Evolutionary conservation across 495 filamentous ascomycete species (phyloP), one percentile per base, ranked within the genome.

Genomic region (Talaromyces proteolyticus): DNA sequence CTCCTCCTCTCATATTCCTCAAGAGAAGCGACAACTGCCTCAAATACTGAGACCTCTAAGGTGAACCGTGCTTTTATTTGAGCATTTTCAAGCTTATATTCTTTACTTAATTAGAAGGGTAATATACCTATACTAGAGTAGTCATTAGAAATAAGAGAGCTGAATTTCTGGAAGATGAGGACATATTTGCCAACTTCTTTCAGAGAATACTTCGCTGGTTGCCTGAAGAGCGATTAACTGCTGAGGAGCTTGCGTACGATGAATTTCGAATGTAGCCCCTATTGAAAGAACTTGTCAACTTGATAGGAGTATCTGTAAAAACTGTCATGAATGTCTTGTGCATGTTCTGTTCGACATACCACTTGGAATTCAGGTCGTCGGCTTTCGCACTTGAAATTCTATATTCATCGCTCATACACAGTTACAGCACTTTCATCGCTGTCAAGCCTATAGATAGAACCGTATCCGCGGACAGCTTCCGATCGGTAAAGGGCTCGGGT

Each of bases 221-320:
- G 14, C 64, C 66, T 1, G 68, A 67, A 24, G 55, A 66, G 38
- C 57, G 66, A 44, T 59, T 55, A n/a, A 60, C 66, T 19, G 66
- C 68, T 1, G 54, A 57, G 44, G 63, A 69, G 22, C 57, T 69
- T 19, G 58, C 52, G 4, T 56, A 52, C 40, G 61, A 64, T 44
- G 52, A 47, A 12, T 64, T 61, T 45, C 39, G 52, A 16, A 56
- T 61, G 58, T 54, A 57, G 44, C 44, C 44, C 8, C 6, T 47
- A 21, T 18, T 19, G n/a, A n/a, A n/a, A n/a, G n/a, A n/a, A n/a
- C n/a, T n/a, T n/a, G n/a, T n/a, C n/a, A n/a, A n/a, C n/a, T n/a
- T n/a, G n/a, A n/a, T n/a, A n/a, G n/a, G n/a, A n/a, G n/a, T n/a
- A n/a, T n/a, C n/a, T n/a, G n/a, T n/a, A n/a, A n/a, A n/a, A n/a